phyloP scores from a whole-genome alignment of 2,329 filamentous ascomycete genomes.

The Aspergillus persii region DNA sequence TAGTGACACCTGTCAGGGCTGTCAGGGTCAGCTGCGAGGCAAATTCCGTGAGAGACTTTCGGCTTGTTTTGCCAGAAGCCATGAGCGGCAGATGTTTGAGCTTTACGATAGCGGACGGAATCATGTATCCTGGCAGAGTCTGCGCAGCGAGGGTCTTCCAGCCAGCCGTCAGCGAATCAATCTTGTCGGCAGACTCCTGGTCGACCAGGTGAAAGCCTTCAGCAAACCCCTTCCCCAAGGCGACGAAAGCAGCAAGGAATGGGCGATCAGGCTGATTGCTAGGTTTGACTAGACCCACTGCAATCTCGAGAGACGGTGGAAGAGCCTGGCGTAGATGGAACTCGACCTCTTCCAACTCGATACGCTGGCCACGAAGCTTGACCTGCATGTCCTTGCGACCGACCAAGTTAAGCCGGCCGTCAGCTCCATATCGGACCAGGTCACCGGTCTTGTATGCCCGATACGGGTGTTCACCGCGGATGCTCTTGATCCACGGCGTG shows the following conservation, averaged over 20 bases:
- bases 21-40: slow-evolving; percentile 5
- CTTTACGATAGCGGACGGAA: slow-evolving; percentile 8
- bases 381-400: slow-evolving; percentile 34
- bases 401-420: slow-evolving; percentile 29
- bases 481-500: slow-evolving; percentile 13
- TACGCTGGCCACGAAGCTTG: slow-evolving; percentile 33
- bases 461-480: background rate
- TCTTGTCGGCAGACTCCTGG: background rate
- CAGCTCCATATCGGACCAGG: slow-evolving; percentile 25
- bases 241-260: slow-evolving; percentile 11
- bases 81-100: slow-evolving; percentile 9
- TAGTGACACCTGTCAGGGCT: background rate
- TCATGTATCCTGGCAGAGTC: slow-evolving; percentile 11
- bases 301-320: background rate
- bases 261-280: slow-evolving; percentile 7
- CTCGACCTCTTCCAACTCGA: slow-evolving; percentile 34
- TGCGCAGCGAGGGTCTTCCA: slow-evolving; percentile 7
- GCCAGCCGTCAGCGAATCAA: slow-evolving; percentile 4
- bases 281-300: slow-evolving; percentile 8
- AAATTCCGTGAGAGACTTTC: slow-evolving; percentile 6
- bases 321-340: slow-evolving; percentile 8
- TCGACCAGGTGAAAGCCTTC: slow-evolving; percentile 4
- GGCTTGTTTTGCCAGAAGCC: slow-evolving; percentile 11
- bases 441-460: slow-evolving; percentile 37
- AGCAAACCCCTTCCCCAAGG: slow-evolving; percentile 7